Evolutionary conservation across 2,329 filamentous ascomycete genomes (phyloP), one percentile per base, ranked within the genome.

Genomic region (Sarocladium kiliense): DNA sequence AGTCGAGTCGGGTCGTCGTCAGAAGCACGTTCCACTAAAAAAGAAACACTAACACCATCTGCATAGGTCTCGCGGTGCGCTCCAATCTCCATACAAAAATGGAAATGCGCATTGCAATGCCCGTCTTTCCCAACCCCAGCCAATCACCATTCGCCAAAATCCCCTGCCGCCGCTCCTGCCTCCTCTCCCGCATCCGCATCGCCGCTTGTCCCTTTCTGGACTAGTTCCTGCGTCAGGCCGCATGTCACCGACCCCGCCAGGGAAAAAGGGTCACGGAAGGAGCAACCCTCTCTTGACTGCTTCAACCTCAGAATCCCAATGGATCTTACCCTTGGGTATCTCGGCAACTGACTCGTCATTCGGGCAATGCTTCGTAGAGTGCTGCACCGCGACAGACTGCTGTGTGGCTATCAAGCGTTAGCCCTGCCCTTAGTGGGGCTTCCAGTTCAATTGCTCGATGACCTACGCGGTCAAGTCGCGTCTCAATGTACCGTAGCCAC

Each of bases 21-120:
- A 51, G 30, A 36, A 51, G 47, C 47, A 51, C 47, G 47, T 51
- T 34, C 47, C 47, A 51, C 47, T 36, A 51, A 51, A 51, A 32
- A 51, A 19, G 25, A 32, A 32, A 47, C 44, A 47, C 44, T 47
- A 47, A 47, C 25, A 27, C 7, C 30, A 32, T 12, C 30, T 6
- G 5, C 12, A 16, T 6, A 9, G 5, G 18, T 9, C 12, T 39
- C n/a, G 36, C n/a, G 7, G 36, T 39, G 7, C 9, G 9, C 7
- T 34, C 9, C 30, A 32, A 32, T 32, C 30, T 32, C 30, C 30
- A 32, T 32, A 32, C 30, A 32, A 32, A 32, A 7, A 6, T 12
- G 7, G 12, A 32, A 6, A 32, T 32, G 30, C 30, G 30, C 30
- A 32, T 32, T 30, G 44, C 25, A 30, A 47, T 47, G 21, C 23